Base-by-base conservation (phyloP, 192 early-diverging fungal species). In the Rhizophlyctis rosea region DNA sequence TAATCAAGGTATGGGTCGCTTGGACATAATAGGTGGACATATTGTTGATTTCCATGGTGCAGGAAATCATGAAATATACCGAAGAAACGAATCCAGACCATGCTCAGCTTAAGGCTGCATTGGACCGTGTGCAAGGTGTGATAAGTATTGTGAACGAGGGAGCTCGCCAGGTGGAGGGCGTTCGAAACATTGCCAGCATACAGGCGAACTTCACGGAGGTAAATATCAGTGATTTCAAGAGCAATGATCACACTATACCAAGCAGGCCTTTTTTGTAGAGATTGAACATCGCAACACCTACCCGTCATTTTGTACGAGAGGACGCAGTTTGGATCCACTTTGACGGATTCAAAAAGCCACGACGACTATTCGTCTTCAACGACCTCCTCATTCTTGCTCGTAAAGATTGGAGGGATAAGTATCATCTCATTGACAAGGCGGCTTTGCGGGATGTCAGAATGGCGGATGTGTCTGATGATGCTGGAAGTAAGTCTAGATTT, bases 31-130 rank as follows among this genome's bases (percentile, higher is more conserved):
- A 3, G 2, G 34, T 16, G 18, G 27, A 62, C 23, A 29, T 31
- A n/a, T n/a, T n/a, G n/a, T n/a, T n/a, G 23, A n/a, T 54, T 54
- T 50, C 9, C 18, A 32, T 9, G 35, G 13, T 47, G 13, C 58
- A 80, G 76, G 80, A 83, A 70, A 74, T 83, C 29, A 65, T 83
- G 1, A 79, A 80, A 58, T 60, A 71, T 47, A 83, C 81, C 18
- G 62, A 69, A n/a, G 70, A 74, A 50, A 50, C 61, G 4, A 61
- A 71, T 24, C 47, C 59, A 4, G 76, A 83, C 48, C 62, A 64
- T 27, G 48, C 51, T 4, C 32, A 54, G 25, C 63, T 83, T 21
- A 65, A 71, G 13, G 59, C 59, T 5, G 81, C 77, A 0, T 48
- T 66, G 14, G 81, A 83, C 25, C 65, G 65, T 11, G 69, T 83